Evolutionary conservation across 2,329 filamentous ascomycete genomes (phyloP).

Genomic region (Diaporthe aspalathi): DNA sequence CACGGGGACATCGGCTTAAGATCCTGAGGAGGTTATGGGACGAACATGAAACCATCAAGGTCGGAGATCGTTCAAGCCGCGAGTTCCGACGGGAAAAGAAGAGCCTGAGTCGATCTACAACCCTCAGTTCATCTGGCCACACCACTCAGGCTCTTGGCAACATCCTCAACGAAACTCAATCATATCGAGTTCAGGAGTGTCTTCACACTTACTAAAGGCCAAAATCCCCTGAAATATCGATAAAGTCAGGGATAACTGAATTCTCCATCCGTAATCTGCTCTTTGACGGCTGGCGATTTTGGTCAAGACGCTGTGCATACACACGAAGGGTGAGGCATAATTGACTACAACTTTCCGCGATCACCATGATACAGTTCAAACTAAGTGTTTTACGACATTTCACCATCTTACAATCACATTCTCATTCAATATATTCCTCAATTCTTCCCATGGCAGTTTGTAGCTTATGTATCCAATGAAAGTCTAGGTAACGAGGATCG

Average conservation of each 20-base stretch:
- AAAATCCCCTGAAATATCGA: neutral
- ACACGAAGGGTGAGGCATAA: too few species aligned
- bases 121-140: neutral
- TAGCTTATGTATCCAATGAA: neutral
- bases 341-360: neutral
- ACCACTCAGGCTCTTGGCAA: too few species aligned
- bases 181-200: neutral
- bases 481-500: neutral
- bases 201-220: neutral
- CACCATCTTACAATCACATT: neutral
- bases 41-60: conserved; percentile 16
- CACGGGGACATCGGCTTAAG: conserved; percentile 1
- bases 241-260: too few species aligned
- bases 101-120: neutral
- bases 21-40: conserved; percentile 18
- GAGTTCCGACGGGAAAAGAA: neutral
- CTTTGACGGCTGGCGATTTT: too few species aligned
- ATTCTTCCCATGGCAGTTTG: neutral
- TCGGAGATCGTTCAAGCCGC: conserved; percentile 6
- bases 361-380: neutral
- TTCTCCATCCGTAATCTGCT: neutral
- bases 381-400: neutral
- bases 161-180: neutral
- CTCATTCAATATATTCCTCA: neutral
- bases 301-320: neutral